A percentile compares a stretch with the other conserved stretches of the same genome.
phyloP scores from a whole-genome alignment of 495 filamentous ascomycete species.

The Penicillium canariense region DNA sequence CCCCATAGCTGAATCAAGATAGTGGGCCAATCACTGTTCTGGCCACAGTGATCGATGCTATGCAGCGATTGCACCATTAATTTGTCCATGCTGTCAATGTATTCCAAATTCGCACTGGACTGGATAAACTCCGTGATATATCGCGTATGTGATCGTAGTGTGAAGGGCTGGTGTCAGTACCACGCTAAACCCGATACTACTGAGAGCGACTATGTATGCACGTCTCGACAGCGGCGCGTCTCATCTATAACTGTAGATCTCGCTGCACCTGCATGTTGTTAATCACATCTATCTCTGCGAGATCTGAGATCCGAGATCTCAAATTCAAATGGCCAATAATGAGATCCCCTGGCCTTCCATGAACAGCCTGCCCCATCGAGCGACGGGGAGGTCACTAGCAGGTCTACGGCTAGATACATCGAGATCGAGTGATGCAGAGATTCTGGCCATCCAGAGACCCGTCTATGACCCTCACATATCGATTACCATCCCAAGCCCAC shows the following conservation, averaged over 20 bases:
- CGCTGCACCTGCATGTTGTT: constrained; percentile 3
- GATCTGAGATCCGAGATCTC: neutral
- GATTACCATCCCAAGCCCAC: neutral
- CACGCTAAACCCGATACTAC: neutral
- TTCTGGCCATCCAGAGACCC: neutral
- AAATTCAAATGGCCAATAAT: too few relatives aligned
- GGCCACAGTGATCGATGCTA: neutral
- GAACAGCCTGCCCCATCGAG: neutral
- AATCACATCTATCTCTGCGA: neutral
- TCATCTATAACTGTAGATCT: neutral
- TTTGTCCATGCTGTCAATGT: constrained; percentile 1
- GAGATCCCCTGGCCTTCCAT: too few relatives aligned
- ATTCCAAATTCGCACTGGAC: constrained; percentile 10
- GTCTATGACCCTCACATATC: neutral
- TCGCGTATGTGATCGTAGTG: neutral
- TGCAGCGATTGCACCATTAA: constrained; percentile 3
- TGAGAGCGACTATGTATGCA: neutral
- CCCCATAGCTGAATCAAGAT: neutral
- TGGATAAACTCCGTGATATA: neutral
- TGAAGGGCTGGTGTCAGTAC: neutral
- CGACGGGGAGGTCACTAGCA: neutral
- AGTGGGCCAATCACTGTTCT: constrained; percentile 11
- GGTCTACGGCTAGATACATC: neutral
- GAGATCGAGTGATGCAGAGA: neutral
- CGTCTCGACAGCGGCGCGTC: neutral